Percentiles rank a stretch among this genome's conserved stretches.
These are phyloP conservation scores for Kwoniella botswanensis DNA, from an alignment of 768 basidiomycete species.

Conservation along the genomic window DNA sequence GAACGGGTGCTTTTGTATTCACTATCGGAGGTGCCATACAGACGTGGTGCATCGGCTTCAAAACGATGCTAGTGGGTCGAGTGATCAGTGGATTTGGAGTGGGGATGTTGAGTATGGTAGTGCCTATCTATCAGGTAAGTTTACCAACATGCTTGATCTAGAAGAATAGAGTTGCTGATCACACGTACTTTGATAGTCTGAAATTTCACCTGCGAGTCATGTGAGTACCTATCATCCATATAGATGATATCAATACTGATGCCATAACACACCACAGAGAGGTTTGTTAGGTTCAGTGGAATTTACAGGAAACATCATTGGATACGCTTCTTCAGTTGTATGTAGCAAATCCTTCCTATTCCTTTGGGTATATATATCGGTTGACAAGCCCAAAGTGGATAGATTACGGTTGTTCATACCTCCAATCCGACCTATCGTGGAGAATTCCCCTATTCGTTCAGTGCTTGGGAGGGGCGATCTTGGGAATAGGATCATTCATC, in stretches of 20 bases:
- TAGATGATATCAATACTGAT: slow-evolving; percentile 5
- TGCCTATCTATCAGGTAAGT: slow-evolving; percentile 47
- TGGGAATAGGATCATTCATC: slow-evolving; percentile 76
- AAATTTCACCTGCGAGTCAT: slow-evolving; percentile 91
- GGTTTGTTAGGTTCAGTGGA: slow-evolving; percentile 93
- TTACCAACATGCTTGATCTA: too few relatives aligned
- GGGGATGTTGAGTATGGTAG: slow-evolving; percentile 78
- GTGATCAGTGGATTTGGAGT: slow-evolving; percentile 87
- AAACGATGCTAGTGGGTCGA: slow-evolving; percentile 80
- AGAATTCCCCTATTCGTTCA: slow-evolving; percentile 86
- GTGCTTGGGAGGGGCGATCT: slow-evolving; percentile 80
- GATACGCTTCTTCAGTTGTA: slow-evolving; percentile 88
- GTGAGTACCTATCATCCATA: slow-evolving; percentile 61
- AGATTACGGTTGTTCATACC: slow-evolving; percentile 89
- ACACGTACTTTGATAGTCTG: slow-evolving; percentile 66
- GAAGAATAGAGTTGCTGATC: too few relatives aligned
- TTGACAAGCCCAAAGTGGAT: slow-evolving; percentile 65
- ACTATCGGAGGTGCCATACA: slow-evolving; percentile 85
- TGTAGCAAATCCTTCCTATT: slow-evolving; percentile 51
- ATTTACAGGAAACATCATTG: slow-evolving; percentile 89
- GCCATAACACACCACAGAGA: slow-evolving; percentile 63
- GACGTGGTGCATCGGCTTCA: slow-evolving; percentile 75
- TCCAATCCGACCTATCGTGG: slow-evolving; percentile 87
- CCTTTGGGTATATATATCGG: neutral
- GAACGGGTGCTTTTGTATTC: slow-evolving; percentile 81